These are phyloP conservation scores for Fusarium sacchari DNA, from an alignment of 2,329 filamentous ascomycete species.

Conservation along the genomic window DNA sequence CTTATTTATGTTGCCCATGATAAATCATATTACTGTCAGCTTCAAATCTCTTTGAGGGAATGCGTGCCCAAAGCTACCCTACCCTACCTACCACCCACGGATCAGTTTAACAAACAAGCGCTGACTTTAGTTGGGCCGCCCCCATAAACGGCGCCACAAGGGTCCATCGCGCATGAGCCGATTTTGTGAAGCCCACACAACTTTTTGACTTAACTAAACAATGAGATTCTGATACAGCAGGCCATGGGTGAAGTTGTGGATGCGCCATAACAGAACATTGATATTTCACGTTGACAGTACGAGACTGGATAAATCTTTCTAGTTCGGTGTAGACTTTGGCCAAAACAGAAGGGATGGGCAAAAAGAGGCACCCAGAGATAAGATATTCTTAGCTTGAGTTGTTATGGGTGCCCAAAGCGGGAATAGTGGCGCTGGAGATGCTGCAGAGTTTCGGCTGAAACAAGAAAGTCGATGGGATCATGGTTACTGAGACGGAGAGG, in stretches of 20 bases:
- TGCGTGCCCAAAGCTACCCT: neutral
- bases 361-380: neutral
- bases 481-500: neutral
- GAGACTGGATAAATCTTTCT: slow-evolving; percentile 12
- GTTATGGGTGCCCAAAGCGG: slow-evolving; percentile 24
- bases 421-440: neutral
- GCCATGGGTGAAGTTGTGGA: neutral
- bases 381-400: neutral
- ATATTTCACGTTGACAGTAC: neutral
- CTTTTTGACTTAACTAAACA: neutral
- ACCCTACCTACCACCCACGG: too few species aligned
- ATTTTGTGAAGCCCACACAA: slow-evolving; percentile 34
- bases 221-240: slow-evolving; percentile 1
- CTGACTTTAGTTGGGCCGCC: slow-evolving; percentile 7
- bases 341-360: slow-evolving; percentile 20
- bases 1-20: neutral
- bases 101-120: slow-evolving; percentile 5
- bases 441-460: slow-evolving; percentile 9
- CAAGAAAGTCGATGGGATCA: neutral
- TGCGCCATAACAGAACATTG: neutral
- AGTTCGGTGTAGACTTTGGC: neutral
- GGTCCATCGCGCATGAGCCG: slow-evolving; percentile 29
- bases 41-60: neutral
- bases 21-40: slow-evolving; percentile 1
- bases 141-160: slow-evolving; percentile 38